These are phyloP conservation scores for Lentithecium fluviatile DNA, from an alignment of 495 filamentous ascomycete species.

Conservation along the genomic window DNA sequence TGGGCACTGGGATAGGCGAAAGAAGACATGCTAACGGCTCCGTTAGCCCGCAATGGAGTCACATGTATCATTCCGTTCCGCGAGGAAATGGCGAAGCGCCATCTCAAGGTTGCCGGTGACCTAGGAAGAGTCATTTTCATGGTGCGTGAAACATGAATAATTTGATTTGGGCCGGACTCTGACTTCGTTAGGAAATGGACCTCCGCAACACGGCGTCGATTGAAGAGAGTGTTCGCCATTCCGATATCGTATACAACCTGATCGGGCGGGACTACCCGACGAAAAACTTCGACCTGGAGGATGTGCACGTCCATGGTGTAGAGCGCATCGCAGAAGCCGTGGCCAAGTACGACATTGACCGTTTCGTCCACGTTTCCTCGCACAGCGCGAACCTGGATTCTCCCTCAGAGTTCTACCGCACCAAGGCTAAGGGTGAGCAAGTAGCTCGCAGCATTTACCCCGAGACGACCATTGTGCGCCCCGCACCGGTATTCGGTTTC, in stretches of 20 bases:
- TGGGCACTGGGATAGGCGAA: background rate
- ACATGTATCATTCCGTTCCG: slow-evolving; percentile 91
- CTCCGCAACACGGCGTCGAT: slow-evolving; percentile 93
- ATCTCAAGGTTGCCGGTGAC: slow-evolving; percentile 93
- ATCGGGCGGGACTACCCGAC: slow-evolving; percentile 92
- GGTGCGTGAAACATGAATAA: slow-evolving; percentile 47
- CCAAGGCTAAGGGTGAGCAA: slow-evolving; percentile 82
- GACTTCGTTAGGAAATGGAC: slow-evolving; percentile 72
- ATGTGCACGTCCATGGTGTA: slow-evolving; percentile 92
- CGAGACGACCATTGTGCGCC: slow-evolving; percentile 95
- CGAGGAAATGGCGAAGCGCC: slow-evolving; percentile 96
- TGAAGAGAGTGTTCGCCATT: slow-evolving; percentile 94
- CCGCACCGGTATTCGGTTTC: slow-evolving; percentile 89
- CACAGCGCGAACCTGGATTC: slow-evolving; percentile 85
- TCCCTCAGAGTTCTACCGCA: slow-evolving; percentile 79
- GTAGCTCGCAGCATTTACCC: slow-evolving; percentile 89
- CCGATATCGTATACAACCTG: slow-evolving; percentile 95
- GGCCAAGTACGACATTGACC: slow-evolving; percentile 97
- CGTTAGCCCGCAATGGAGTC: slow-evolving; percentile 79
- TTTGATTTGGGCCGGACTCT: slow-evolving; percentile 1
- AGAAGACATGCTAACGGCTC: slow-evolving; percentile 12
- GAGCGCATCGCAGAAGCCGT: slow-evolving; percentile 93
- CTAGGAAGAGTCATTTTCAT: slow-evolving; percentile 84
- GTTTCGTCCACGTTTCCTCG: slow-evolving; percentile 94
- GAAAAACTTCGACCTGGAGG: slow-evolving; percentile 92